Evolutionary conservation across 352 stramenopile genomes (phyloP), one percentile per base, ranked within the genome.

Genomic region (Globisporangium cederbergense): DNA sequence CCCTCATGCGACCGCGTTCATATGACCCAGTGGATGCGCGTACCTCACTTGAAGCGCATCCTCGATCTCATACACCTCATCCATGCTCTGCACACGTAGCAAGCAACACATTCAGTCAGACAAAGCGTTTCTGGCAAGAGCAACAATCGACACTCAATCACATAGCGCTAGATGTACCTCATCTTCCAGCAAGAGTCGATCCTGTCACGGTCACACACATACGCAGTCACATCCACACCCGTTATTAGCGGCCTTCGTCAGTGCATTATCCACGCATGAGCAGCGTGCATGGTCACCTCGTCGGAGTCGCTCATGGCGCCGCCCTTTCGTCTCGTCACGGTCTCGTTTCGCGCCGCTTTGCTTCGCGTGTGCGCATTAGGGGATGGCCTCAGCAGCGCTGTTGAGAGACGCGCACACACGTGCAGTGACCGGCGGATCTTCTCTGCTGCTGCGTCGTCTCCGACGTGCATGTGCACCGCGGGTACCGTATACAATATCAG

Each of bases 21-120:
- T 20, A 4, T 28, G 16, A 11, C 14, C 9, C 36, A 42, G 36
- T 42, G 36, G 36, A 4, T 14, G 36, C 3, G 65, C 67, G 42
- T 43, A 87, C 82, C 79, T 91, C 62, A 67, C 68, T 73, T 73
- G 70, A 25, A 89, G 62, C 8, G 75, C 64, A 51, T 83, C 81
- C 0, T 88, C 79, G 9, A 88, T 34, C 55, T 89, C 78, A 50
- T 92, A 77, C 65, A 88, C 66, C 64, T 92, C 81, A 52, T 92
- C 83, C 83, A 92, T 92, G 65, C 83, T 92, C 83, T 92, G 28
- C 13, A 58, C 36, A 32, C 7, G 1, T 25, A 64, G 11, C 28
- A 50, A 10, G 13, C n/a, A 2, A 22, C 13, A 20, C 6, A 32
- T 2, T 25, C 7, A 34, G 5, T 40, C 18, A 56, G 14, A 56